Evolutionary conservation across 345 rosid species (phyloP).

Genomic region (Acer negundo): DNA sequence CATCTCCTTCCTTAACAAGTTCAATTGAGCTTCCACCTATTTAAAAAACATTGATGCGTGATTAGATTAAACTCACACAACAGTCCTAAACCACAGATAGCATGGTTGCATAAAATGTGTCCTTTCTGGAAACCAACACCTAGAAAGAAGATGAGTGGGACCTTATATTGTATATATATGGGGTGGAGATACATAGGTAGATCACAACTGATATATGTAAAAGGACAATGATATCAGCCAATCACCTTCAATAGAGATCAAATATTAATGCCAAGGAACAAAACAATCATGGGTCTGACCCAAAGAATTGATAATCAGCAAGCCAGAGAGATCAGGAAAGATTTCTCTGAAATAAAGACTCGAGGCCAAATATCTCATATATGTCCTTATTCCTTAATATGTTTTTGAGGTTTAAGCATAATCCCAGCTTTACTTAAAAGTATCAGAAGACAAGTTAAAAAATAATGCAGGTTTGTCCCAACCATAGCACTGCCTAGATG

Average conservation of each 20-base stretch:
- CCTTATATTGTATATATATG: too few species aligned
- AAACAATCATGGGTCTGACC: not conserved
- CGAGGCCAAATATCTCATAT: not conserved
- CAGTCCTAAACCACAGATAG: not conserved
- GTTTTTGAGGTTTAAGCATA: not conserved
- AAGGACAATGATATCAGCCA: not conserved
- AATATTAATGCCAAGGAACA: not conserved
- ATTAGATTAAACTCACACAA: slow-evolving; percentile 7
- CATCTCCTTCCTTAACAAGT: slow-evolving; percentile 54
- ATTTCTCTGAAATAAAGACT: too few species aligned
- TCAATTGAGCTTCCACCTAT: slow-evolving; percentile 59
- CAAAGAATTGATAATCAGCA: too few species aligned
- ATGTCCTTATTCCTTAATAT: not conserved
- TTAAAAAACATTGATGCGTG: slow-evolving; percentile 1
- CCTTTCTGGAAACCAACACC: not conserved
- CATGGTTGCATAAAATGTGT: not conserved
- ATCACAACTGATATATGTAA: not conserved
- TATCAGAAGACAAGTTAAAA: not conserved
- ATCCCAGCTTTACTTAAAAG: not conserved
- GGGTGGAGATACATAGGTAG: too few species aligned
- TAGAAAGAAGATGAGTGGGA: not conserved
- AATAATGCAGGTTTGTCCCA: not conserved
- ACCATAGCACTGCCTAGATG: not conserved
- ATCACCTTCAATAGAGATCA: not conserved
- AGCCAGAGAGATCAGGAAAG: too few species aligned